Percentiles rank a stretch among this genome's conserved stretches.
Conservation (phyloP, 164 flowering plant genomes). For the Amborella trichopoda region DNA sequence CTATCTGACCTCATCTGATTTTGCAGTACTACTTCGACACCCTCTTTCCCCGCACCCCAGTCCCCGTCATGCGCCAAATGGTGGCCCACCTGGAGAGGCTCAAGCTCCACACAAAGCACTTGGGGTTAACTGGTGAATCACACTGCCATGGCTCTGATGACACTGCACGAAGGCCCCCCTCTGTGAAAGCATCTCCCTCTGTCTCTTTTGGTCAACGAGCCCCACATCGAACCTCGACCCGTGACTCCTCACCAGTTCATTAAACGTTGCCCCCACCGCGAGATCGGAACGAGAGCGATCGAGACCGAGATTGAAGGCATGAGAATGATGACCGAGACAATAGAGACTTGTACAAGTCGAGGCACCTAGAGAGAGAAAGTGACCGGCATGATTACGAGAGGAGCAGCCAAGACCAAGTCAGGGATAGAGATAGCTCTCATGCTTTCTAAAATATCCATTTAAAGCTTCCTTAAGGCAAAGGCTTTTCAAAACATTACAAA, state of each 20-base stretch:
- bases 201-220: slow-evolving; percentile 99
- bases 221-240: slow-evolving; percentile 98
- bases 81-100: slow-evolving; percentile 70
- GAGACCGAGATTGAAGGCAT: too few species aligned
- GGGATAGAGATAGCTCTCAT: slow-evolving; percentile 26
- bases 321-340: too few species aligned
- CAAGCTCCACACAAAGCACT: slow-evolving; percentile 75
- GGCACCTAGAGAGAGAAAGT: too few species aligned
- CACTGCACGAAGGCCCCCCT: slow-evolving; percentile 94
- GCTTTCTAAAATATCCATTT: too few species aligned
- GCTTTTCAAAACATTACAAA: too few species aligned
- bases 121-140: slow-evolving; percentile 80
- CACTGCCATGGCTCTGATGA: slow-evolving; percentile 86
- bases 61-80: slow-evolving; percentile 78
- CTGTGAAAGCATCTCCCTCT: slow-evolving; percentile 97
- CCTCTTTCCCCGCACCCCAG: slow-evolving; percentile 92
- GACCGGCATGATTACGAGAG: too few species aligned
- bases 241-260: slow-evolving; percentile 96
- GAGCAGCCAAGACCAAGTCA: slow-evolving; percentile 10
- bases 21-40: slow-evolving; percentile 99
- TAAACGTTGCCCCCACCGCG: slow-evolving; percentile 44
- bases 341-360: too few species aligned
- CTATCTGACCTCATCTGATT: too few species aligned
- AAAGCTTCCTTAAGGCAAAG: too few species aligned
- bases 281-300: slow-evolving; percentile 24